phyloP scores from a whole-genome alignment of 2,329 filamentous ascomycete species.

The Fusarium euwallaceae region DNA sequence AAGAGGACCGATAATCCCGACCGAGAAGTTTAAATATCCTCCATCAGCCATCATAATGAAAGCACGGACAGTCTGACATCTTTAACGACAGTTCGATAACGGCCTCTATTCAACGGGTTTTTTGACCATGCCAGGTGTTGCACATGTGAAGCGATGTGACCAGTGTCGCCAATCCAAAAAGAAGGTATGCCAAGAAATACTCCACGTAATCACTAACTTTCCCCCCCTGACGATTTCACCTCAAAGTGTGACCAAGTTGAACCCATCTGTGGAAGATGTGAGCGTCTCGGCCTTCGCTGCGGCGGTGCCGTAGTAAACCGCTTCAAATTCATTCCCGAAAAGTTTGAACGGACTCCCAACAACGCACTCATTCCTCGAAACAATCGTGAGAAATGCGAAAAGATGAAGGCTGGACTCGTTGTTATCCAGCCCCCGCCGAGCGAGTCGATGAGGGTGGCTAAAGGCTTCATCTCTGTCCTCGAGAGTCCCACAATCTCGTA shows the following conservation, averaged over 20 bases:
- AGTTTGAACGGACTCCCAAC: background rate
- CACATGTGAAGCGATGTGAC: constrained; percentile 2
- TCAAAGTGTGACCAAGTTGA: background rate
- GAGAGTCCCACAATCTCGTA: background rate
- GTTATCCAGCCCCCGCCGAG: background rate
- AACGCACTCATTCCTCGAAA: background rate
- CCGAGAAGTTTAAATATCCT: background rate
- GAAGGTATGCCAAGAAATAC: background rate
- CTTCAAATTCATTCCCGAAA: background rate
- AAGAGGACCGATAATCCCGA: background rate
- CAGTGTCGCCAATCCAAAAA: constrained; percentile 7
- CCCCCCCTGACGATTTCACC: too few relatives aligned
- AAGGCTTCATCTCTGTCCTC: background rate
- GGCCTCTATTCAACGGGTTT: background rate
- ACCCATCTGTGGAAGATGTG: constrained; percentile 1
- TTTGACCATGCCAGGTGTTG: background rate
- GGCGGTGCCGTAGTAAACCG: background rate
- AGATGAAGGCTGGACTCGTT: background rate
- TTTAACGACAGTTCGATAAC: background rate
- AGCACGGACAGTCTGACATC: background rate
- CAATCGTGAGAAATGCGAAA: background rate
- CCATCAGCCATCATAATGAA: background rate
- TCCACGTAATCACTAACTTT: background rate
- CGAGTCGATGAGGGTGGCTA: background rate
- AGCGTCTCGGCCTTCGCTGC: background rate